Conservation (phyloP, 768 basidiomycete genomes). For the Tricholoma hemisulphureum region DNA sequence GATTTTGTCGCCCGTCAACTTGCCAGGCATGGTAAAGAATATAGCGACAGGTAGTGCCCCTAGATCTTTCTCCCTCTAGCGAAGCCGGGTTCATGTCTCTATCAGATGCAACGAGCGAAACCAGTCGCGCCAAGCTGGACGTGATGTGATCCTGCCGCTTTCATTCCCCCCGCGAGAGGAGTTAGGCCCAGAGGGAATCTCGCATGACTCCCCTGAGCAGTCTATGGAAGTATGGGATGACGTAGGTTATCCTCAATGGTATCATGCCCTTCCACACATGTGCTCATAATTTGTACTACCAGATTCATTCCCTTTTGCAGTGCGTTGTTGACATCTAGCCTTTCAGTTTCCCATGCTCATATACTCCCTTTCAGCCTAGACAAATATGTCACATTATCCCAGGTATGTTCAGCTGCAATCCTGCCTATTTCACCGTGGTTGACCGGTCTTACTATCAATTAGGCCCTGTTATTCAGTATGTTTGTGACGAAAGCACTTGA, state of each 20-base stretch:
- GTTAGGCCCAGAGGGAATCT: conserved; percentile 13
- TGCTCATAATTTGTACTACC: background rate
- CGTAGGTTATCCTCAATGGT: background rate
- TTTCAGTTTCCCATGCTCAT: background rate
- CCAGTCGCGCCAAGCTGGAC: conserved; percentile 29
- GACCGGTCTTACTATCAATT: background rate
- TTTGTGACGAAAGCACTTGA: background rate
- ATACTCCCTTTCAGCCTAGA: conserved; percentile 35
- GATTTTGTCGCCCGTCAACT: background rate
- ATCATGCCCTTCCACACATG: too few relatives aligned
- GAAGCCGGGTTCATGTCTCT: conserved; percentile 1
- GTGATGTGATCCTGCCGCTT: conserved; percentile 48
- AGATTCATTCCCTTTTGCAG: conserved; percentile 64
- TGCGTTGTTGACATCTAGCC: conserved; percentile 26
- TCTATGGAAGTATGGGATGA: background rate
- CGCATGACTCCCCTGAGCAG: background rate
- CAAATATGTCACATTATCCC: conserved; percentile 43
- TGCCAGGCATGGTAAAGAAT: conserved; percentile 38
- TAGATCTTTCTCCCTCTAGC: background rate
- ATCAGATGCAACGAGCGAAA: conserved; percentile 47
- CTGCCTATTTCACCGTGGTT: background rate
- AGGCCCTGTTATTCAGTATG: conserved; percentile 38
- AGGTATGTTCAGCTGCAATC: conserved; percentile 26
- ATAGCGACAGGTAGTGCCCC: conserved; percentile 44
- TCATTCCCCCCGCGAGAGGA: conserved; percentile 47